Conservation (phyloP, 1,139 yeast genomes). For the Waltiozyma sp. region DNA sequence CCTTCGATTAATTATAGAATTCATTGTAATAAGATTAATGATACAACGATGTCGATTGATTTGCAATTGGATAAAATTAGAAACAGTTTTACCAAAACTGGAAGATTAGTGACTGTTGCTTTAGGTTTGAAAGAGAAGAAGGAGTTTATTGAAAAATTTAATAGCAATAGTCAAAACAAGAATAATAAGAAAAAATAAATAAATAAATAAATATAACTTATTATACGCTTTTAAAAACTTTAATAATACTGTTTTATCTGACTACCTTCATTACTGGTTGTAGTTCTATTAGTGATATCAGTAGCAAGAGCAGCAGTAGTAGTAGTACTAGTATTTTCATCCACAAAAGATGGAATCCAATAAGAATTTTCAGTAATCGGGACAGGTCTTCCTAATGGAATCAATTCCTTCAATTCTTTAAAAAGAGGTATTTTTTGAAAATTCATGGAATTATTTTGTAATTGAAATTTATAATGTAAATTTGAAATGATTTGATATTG, state of each 20-base stretch:
- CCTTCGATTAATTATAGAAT: constrained; percentile 18
- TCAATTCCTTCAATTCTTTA: constrained; percentile 4
- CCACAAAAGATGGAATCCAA: constrained; percentile 10
- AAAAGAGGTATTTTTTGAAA: constrained; percentile 9
- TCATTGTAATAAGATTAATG: constrained; percentile 17
- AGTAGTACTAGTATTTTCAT: background rate
- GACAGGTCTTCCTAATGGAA: constrained; percentile 17
- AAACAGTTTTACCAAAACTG: constrained; percentile 25
- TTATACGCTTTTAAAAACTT: background rate
- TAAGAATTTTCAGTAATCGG: constrained; percentile 9
- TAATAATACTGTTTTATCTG: background rate
- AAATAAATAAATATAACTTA: background rate
- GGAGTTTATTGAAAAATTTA: constrained; percentile 23
- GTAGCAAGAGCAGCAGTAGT: background rate
- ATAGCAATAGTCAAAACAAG: background rate
- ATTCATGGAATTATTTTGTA: constrained; percentile 15
- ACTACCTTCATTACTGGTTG: background rate
- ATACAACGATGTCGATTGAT: constrained; percentile 11
- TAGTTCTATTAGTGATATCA: background rate
- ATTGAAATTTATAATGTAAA: constrained; percentile 11
- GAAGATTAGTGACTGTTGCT: constrained; percentile 27
- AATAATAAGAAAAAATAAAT: too few relatives aligned
- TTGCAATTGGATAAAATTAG: constrained; percentile 21
- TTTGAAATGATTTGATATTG: constrained; percentile 9
- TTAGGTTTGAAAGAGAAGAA: constrained; percentile 22